Conservation (phyloP, 2,329 filamentous ascomycete genomes). For the Drechslerella stenobrocha region DNA sequence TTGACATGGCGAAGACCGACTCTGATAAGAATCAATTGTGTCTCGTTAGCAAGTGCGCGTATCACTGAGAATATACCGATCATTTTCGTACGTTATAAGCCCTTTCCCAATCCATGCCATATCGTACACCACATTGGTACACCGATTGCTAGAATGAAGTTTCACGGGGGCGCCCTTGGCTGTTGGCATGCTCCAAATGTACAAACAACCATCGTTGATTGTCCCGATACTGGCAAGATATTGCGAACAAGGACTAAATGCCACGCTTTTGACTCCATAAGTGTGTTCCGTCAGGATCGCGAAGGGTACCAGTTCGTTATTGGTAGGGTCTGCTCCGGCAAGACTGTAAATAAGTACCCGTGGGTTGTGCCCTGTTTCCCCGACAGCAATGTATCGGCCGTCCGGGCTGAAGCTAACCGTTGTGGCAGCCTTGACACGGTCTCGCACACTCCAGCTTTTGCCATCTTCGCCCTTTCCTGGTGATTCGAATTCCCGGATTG, state of each 20-base stretch:
- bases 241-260: conserved; percentile 83
- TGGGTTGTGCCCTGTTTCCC: conserved; percentile 89
- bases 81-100: conserved; percentile 68
- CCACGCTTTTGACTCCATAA: conserved; percentile 82
- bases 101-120: conserved; percentile 89
- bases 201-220: conserved; percentile 89
- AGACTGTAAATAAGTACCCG: conserved; percentile 88
- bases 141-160: conserved; percentile 85
- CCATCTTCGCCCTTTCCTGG: conserved; percentile 67
- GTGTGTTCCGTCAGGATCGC: conserved; percentile 86
- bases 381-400: conserved; percentile 83
- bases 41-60: conserved; percentile 37
- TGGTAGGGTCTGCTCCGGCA: conserved; percentile 67
- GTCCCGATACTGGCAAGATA: conserved; percentile 86
- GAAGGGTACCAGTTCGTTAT: conserved; percentile 71
- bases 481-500: conserved; percentile 56
- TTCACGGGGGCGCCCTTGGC: conserved; percentile 60
- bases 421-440: conserved; percentile 91
- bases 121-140: conserved; percentile 79
- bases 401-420: conserved; percentile 86
- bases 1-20: conserved; percentile 90
- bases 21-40: conserved; percentile 48
- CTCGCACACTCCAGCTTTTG: conserved; percentile 82
- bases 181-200: conserved; percentile 72
- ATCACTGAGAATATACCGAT: neutral